A percentile compares a stretch with the other conserved stretches of the same genome.
phyloP scores from a whole-genome alignment of 331 rosid genomes.

The Prunus yedoensis region DNA sequence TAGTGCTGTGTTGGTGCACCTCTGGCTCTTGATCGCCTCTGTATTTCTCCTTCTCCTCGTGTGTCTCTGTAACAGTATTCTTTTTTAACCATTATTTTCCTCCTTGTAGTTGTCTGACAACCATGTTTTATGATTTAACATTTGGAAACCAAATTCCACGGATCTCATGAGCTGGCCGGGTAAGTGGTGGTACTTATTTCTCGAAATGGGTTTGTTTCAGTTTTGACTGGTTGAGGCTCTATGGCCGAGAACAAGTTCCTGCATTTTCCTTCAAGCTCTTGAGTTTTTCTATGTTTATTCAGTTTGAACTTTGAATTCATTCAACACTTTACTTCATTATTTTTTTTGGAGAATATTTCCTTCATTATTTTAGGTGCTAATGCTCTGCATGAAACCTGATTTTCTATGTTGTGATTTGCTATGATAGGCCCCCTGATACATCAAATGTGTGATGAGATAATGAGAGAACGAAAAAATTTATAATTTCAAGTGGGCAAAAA shows the following conservation, averaged over 20 bases:
- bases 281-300: background rate
- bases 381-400: no score
- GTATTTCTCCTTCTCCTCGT: background rate
- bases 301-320: no score
- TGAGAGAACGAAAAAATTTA: no score
- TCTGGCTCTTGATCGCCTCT: conserved; percentile 10
- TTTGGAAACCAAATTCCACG: conserved; percentile 25
- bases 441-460: no score
- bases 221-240: background rate
- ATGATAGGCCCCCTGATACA: no score
- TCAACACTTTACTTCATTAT: no score
- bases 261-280: background rate
- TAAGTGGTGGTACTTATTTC: background rate
- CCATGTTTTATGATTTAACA: background rate
- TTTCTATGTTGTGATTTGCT: no score
- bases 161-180: conserved; percentile 21
- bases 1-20: background rate
- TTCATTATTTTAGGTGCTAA: no score
- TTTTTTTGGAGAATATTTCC: no score
- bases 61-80: background rate
- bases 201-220: background rate
- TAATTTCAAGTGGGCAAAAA: no score
- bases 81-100: background rate
- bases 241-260: background rate
- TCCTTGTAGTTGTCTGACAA: conserved; percentile 3